Conservation (phyloP, 495 filamentous ascomycete species). For the Neurospora discreta region DNA sequence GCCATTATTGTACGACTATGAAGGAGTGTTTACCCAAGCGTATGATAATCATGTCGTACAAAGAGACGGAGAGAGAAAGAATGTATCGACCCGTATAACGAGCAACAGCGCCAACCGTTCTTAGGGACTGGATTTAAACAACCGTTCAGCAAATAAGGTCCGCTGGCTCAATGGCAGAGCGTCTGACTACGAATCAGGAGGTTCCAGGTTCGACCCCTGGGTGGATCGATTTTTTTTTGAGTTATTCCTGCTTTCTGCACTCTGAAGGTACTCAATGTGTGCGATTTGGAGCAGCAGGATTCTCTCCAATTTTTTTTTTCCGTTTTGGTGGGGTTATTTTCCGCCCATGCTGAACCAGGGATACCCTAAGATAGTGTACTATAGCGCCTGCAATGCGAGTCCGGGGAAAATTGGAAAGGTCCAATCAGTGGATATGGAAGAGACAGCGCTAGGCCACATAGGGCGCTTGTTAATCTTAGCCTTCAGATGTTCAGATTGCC, state of each 20-base stretch:
- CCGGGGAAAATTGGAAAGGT: not conserved
- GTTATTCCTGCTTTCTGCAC: not conserved
- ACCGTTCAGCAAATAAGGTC: not conserved
- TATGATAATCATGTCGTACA: not conserved
- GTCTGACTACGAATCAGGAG: not conserved
- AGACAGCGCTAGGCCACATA: not conserved
- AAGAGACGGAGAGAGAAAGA: not conserved
- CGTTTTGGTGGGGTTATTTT: not conserved
- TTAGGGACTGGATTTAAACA: not conserved
- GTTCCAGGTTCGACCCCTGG: not conserved
- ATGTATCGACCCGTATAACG: not conserved
- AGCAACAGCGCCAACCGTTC: not conserved
- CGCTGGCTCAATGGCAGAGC: not conserved
- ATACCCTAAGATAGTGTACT: not conserved
- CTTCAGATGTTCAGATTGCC: no score
- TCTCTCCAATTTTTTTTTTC: not conserved
- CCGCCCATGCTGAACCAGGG: not conserved
- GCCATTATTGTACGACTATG: not conserved
- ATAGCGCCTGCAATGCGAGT: not conserved
- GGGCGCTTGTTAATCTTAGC: not conserved
- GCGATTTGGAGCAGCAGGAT: not conserved
- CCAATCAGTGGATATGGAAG: not conserved
- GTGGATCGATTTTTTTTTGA: not conserved
- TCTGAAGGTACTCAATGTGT: not conserved
- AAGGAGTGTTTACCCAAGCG: not conserved